Base-by-base conservation (phyloP, 2,329 filamentous ascomycete species). In the Colletotrichum eremochloae region DNA sequence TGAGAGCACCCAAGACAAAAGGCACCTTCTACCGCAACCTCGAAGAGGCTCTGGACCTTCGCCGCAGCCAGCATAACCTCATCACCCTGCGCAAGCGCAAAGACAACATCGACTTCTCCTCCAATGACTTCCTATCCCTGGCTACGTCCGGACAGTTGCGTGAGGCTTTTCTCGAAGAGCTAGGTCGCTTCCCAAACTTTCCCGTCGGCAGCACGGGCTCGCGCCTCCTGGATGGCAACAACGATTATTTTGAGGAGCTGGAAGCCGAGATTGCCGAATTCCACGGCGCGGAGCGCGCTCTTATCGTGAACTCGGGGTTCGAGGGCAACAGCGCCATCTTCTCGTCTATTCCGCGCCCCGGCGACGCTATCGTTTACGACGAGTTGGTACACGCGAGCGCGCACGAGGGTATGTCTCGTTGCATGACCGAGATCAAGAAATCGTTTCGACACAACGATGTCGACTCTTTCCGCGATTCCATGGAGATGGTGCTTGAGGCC, bases 371-470 rank as follows among this genome's bases (percentile, higher is more conserved):
- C 29, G 76, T 93, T 0, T 91, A 91, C 71, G 91, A 94, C 78
- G 89, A 89, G 74, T 82, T 90, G 18, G 87, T 93, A 4, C 92
- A 93, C 75, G 92, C 92, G 0, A 92, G 89, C 78, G 86, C 87
- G 0, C 89, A 90, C 71, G 90, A 92, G 74, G 91, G 91, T 1
- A 92, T 93, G 87, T 81, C 84, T n/a, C 78, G 86, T 5, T 87
- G 85, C 14, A 81, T 89, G 7, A 89, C 90, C 0, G 79, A 81
- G 1, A 78, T 81, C 50, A 84, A 75, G 78, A 64, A 84, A 0
- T 73, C 80, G 7, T 89, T 89, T 76, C 75, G 72, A 2, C 88
- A 90, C 75, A 89, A 88, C 74, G 20, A 40, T 33, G 63, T 58
- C 15, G 53, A 67, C 6, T 77, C 80, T 9, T 78, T 88, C 53